Evolutionary conservation across 805 yeast species (phyloP).

Genomic region (Yarrowia yakushimensis): DNA sequence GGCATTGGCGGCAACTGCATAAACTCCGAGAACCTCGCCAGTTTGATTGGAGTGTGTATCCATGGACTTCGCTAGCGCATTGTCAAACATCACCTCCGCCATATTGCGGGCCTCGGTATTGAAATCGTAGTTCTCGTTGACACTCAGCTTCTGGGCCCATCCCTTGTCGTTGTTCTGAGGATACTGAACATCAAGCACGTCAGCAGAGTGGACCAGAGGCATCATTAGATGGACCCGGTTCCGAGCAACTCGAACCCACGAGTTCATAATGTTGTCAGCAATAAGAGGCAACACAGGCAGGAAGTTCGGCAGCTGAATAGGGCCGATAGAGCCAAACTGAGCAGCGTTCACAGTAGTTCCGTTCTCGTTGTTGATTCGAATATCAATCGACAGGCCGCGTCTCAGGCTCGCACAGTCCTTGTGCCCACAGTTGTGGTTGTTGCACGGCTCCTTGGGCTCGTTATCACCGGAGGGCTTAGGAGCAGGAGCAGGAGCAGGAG

Average conservation of each 20-base stretch:
- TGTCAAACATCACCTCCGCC: slow-evolving; percentile 17
- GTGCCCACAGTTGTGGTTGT: slow-evolving; percentile 11
- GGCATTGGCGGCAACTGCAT: background rate
- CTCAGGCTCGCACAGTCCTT: background rate
- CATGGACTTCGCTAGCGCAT: slow-evolving; percentile 17
- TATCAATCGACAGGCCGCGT: slow-evolving; percentile 17
- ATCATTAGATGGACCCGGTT: slow-evolving; percentile 17
- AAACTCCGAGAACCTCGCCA: slow-evolving; percentile 14
- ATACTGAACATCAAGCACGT: background rate
- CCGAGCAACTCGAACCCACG: slow-evolving; percentile 11
- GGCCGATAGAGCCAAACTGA: slow-evolving; percentile 1
- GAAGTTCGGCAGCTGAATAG: background rate
- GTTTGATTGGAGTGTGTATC: slow-evolving; percentile 1
- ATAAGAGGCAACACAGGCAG: slow-evolving; percentile 17
- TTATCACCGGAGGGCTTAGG: background rate
- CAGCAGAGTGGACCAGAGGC: slow-evolving; percentile 19
- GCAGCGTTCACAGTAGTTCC: background rate
- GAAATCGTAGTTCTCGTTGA: slow-evolving; percentile 15
- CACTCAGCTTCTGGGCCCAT: background rate
- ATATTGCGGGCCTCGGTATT: slow-evolving; percentile 7
- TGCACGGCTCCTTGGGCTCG: slow-evolving; percentile 2
- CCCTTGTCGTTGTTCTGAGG: slow-evolving; percentile 8
- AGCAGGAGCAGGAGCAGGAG: background rate
- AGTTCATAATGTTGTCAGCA: slow-evolving; percentile 20
- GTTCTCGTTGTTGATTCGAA: slow-evolving; percentile 8